Base-by-base conservation (phyloP, 768 basidiomycete genomes). In the Calocybe cyanea region DNA sequence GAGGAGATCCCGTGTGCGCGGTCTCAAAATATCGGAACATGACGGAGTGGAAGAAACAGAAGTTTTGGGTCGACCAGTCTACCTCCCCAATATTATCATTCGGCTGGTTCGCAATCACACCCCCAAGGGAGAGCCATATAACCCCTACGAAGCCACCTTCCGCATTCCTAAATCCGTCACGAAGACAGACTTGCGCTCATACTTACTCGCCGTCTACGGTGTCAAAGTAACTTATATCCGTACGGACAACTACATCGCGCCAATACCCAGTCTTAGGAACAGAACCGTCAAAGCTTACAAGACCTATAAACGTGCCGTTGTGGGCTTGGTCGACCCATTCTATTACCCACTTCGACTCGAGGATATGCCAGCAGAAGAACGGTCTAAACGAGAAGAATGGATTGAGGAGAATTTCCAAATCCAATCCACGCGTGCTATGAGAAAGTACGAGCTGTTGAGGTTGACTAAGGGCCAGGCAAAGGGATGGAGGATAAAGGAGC, bases 91-190 rank as follows among this genome's bases (percentile, higher is more conserved):
- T 64, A 73, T 86, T 60, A 64, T 87, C 50, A 85, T 95, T 65
- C 77, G 78, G 46, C 74, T 97, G 46, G 81, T 94, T 35, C 81
- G 89, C 18, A 97, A 97, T 63, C 68, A 84, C 54, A 92, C 91
- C 0, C 81, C 76, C 0, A 64, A 68, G 2, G 88, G 85, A 0
- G 70, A 87, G 54, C 74, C 91, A 1, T 97, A 97, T 73, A 94
- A 97, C 51, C 92, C 93, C 1, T 92, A 86, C 70, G 86, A 92
- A 63, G 93, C 92, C 7, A 97, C 93, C 2, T 95, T 97, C 71
- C 88, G 91, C 45, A 75, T 95, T 32, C 87, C 92, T n/a, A 79
- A 81, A 51, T 85, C 81, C 34, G 74, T 94, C 65, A 96, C 92
- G 34, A 97, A 97, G 68, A 89, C 86, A 46, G 93, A 97, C 67